These are phyloP conservation scores for Cephaloascus albidus DNA, from an alignment of 805 yeast species.

Conservation along the genomic window DNA sequence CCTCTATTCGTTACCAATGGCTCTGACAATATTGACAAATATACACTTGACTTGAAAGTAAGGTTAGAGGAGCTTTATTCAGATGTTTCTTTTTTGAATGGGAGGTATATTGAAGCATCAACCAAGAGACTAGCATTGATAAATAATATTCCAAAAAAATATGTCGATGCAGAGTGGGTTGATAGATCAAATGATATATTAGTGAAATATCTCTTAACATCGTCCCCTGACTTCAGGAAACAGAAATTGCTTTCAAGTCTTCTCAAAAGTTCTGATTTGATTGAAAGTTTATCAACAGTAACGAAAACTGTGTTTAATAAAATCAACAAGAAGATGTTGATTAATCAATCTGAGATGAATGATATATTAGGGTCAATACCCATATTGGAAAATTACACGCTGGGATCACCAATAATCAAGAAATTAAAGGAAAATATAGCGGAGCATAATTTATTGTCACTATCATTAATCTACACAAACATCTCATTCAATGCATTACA, in stretches of 20 bases:
- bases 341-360: neutral
- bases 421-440: neutral
- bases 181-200: neutral
- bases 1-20: neutral
- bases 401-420: neutral
- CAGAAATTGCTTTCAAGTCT: neutral
- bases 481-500: neutral
- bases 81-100: neutral
- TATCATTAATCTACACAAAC: neutral
- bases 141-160: neutral
- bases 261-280: neutral
- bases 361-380: neutral
- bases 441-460: neutral
- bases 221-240: neutral
- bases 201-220: neutral
- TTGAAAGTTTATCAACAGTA: neutral
- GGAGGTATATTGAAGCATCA: neutral
- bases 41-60: neutral
- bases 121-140: neutral
- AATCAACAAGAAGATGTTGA: neutral
- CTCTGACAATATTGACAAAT: neutral
- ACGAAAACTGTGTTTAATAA: neutral
- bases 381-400: neutral
- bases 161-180: neutral
- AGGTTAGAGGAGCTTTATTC: neutral